Base-by-base conservation (phyloP, 805 yeast species). In the Kurtzmaniella fragi region DNA sequence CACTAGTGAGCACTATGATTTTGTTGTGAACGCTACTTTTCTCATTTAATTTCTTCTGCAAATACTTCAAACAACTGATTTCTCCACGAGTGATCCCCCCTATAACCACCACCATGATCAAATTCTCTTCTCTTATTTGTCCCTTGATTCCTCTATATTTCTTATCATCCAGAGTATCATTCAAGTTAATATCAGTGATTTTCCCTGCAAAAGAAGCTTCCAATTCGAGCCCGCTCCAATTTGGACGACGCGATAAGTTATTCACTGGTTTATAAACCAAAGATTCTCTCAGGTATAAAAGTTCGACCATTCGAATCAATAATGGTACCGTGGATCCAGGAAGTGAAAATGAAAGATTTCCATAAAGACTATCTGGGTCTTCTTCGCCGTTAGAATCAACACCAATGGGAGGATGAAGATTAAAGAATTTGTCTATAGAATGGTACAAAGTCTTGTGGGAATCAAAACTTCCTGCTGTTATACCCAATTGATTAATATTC, bases 71-170 rank as follows among this genome's bases (percentile, higher is more conserved):
- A 3, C 89, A 80, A 3, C 91, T 77, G 13, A 90, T 67, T 58
- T 91, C 99, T 7, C 93, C 79, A 54, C 85, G 71, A 0, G 97
- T 87, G 6, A 90, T 64, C 0, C 99, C 98, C 11, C 98, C 98
- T 31, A 90, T 52, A 44, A 83, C 61, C 6, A 80, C 75, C 37
- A 86, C 48, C 43, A 87, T 52, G 42, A 60, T 39, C 54, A 61
- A 39, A 39, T 62, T 53, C 14, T 17, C 14, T 30, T 30, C 32
- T 16, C 4, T 11, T 17, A 2, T 13, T 15, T 14, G 17, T 5
- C 35, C 34, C 14, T 17, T 29, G 2, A 20, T 14, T 14, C 32
- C 17, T 14, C 20, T 31, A 14, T 14, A 14, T 28, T 25, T 42
- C 16, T 51, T 46, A 27, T 42, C 42, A 28, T 56, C 54, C 52